These are phyloP conservation scores for Crithidia bombi DNA, from an alignment of 208 protist species.

Conservation along the genomic window DNA sequence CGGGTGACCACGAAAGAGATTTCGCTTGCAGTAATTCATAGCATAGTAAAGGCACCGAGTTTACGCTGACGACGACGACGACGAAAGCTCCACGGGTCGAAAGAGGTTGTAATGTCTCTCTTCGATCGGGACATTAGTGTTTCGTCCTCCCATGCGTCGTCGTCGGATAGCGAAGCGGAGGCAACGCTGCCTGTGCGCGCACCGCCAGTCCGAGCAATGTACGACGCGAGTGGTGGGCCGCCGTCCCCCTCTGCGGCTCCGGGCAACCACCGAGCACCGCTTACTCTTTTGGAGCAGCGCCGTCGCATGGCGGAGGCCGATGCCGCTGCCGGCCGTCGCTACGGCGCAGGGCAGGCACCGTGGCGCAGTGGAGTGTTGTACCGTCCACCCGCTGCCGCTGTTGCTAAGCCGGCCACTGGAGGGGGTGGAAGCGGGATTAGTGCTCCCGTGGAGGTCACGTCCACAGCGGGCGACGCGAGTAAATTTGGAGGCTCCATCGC, in stretches of 20 bases:
- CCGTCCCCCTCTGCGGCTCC: neutral
- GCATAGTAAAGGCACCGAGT: too few species aligned
- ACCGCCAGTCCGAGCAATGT: constrained; percentile 6
- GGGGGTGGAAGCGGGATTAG: too few species aligned
- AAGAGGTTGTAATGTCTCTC: constrained; percentile 36
- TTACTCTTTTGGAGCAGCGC: constrained; percentile 28
- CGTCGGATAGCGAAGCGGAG: constrained; percentile 19
- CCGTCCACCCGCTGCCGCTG: neutral
- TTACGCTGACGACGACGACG: too few species aligned
- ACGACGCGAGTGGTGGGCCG: neutral
- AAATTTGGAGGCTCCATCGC: constrained; percentile 69
- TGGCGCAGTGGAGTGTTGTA: constrained; percentile 22
- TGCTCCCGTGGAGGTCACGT: too few species aligned
- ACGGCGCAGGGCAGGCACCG: neutral
- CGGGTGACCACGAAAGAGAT: too few species aligned
- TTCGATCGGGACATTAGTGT: constrained; percentile 33
- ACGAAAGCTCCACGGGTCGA: neutral
- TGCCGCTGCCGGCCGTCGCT: neutral
- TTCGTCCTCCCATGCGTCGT: constrained; percentile 3
- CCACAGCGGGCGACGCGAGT: constrained; percentile 11
- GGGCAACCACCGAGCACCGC: neutral
- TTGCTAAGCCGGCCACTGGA: neutral
- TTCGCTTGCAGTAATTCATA: too few species aligned
- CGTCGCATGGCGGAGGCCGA: constrained; percentile 29
- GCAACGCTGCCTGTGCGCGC: constrained; percentile 2